Conservation (phyloP, 192 early-diverging fungal genomes). For the Dissophora ornata region DNA sequence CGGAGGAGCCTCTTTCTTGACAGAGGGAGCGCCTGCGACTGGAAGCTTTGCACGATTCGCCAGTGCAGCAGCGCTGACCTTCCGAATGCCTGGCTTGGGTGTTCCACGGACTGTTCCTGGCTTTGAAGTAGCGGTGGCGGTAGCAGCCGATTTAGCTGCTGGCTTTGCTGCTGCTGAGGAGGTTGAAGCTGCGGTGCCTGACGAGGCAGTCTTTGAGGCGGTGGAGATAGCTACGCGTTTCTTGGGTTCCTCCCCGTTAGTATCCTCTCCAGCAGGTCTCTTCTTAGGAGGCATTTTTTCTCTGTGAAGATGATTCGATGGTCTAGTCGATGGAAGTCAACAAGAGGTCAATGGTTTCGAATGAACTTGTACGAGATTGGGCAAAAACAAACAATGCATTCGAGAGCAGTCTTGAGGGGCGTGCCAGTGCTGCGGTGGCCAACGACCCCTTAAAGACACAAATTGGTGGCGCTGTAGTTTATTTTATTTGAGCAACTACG, state of each 20-base stretch:
- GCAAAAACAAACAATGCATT: slow-evolving; percentile 4
- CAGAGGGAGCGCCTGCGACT: background rate
- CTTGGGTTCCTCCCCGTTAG: slow-evolving; percentile 15
- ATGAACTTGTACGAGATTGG: no score
- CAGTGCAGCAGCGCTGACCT: slow-evolving; percentile 29
- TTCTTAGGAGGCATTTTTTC: slow-evolving; percentile 53
- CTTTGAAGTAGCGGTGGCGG: slow-evolving; percentile 22
- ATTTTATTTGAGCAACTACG: no score
- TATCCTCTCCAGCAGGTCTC: slow-evolving; percentile 46
- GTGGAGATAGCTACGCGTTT: slow-evolving; percentile 27
- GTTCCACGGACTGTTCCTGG: slow-evolving; percentile 37
- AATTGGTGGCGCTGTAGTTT: slow-evolving; percentile 32
- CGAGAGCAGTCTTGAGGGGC: slow-evolving; percentile 4
- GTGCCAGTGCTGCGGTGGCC: background rate
- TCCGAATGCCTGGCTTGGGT: slow-evolving; percentile 47
- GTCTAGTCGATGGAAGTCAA: background rate
- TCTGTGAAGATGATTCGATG: background rate
- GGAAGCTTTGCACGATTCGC: slow-evolving; percentile 21
- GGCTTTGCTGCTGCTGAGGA: slow-evolving; percentile 1
- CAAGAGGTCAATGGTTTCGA: no score
- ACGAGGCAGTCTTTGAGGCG: no score
- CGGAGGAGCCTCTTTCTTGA: slow-evolving; percentile 46
- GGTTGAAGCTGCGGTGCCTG: background rate
- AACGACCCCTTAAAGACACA: background rate
- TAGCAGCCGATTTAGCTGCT: slow-evolving; percentile 2